Evolutionary conservation across 2,329 filamentous ascomycete genomes (phyloP), one percentile per base, ranked within the genome.

Genomic region (Mariannaea sp.): DNA sequence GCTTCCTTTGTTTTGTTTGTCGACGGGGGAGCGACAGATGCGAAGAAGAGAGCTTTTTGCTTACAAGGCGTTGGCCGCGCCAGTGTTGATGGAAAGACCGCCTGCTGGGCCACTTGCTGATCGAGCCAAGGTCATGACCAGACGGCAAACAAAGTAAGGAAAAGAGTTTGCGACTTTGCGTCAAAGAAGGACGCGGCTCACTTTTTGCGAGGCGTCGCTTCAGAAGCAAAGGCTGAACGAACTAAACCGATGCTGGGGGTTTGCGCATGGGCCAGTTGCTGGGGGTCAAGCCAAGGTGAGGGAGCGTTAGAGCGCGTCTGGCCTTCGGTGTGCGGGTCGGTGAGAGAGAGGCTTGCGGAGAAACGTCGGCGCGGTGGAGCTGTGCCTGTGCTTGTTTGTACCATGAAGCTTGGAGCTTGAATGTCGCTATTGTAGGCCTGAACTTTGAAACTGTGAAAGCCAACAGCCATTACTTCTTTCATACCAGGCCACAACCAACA

Each of bases 11-110:
- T 33, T 53, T 53, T 46, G 32, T 51, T 44, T 43, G 53, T 44
- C 43, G 26, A 42, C 42, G 41, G 33, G n/a, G 47, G 16, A 56
- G 59, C 24, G 42, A 43, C 32, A 44, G 47, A 29, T 38, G 38
- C 43, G 33, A 59, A 36, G 32, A 48, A 24, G 54, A 52, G 39
- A 60, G 58, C 54, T 55, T 49, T 64, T 62, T 58, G 60, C 70
- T 72, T 68, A 73, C 72, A 70, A 60, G 49, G 70, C 56, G 77
- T 85, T 86, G 58, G 83, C 83, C 53, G 80, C 75, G 59, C 77
- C 79, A 14, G 83, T 85, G 71, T 86, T 87, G 72, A 86, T 86
- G 66, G 80, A 84, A 59, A 86, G 76, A 66, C 80, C 82, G 65
- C 80, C 82, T 59, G 76, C 80, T 56, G 82, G 82, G 65, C 80